These are phyloP conservation scores for Collybia mongolica DNA, from an alignment of 768 basidiomycete genomes.

Conservation along the genomic window DNA sequence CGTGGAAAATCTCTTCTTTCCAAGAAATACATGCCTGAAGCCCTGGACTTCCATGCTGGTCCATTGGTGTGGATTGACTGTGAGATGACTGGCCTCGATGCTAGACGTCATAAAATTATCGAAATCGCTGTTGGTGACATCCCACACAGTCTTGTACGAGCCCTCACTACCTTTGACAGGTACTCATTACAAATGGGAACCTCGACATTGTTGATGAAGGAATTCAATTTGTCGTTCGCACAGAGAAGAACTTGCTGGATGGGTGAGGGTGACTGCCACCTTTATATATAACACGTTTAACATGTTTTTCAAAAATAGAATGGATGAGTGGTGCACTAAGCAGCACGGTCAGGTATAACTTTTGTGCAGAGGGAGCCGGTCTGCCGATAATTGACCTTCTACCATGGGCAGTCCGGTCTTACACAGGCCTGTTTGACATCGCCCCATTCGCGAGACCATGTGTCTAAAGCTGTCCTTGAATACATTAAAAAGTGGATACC, in stretches of 20 bases:
- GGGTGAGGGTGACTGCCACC: constrained; percentile 40
- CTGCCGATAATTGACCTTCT: not conserved
- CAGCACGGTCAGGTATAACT: constrained; percentile 72
- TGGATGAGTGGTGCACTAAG: constrained; percentile 85
- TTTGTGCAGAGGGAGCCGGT: not conserved
- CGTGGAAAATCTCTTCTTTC: not conserved
- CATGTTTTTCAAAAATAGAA: constrained; percentile 40
- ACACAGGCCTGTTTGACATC: constrained; percentile 79
- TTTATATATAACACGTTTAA: not conserved
- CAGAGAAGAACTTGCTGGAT: constrained; percentile 69
- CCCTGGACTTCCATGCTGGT: constrained; percentile 50
- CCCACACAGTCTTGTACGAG: not conserved
- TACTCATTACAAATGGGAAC: constrained; percentile 86
- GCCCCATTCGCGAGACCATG: constrained; percentile 57
- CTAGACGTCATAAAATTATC: constrained; percentile 64
- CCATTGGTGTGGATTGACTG: constrained; percentile 86
- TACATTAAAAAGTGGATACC: constrained; percentile 92
- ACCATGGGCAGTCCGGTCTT: constrained; percentile 66
- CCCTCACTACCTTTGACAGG: constrained; percentile 35
- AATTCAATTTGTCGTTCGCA: constrained; percentile 70
- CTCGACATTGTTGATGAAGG: constrained; percentile 81
- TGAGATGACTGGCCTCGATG: constrained; percentile 82
- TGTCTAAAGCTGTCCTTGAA: constrained; percentile 56
- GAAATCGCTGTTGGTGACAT: constrained; percentile 67
- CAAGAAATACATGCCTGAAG: constrained; percentile 14